Evolutionary conservation across 1,284 basidiomycete genomes (phyloP).

Genomic region (Phylloporus sp.): DNA sequence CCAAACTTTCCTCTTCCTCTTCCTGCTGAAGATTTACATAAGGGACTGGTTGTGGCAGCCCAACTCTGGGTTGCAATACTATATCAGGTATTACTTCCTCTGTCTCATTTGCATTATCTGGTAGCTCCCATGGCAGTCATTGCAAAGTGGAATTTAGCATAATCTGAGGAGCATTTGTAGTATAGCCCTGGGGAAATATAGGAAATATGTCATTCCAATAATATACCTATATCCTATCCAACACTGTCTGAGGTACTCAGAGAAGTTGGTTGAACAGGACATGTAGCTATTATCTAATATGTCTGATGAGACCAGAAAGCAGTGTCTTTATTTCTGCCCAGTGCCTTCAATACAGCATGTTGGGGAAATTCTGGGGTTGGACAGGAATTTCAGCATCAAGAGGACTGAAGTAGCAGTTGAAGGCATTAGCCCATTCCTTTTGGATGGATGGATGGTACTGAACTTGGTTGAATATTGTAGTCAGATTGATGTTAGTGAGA

Average conservation of each 20-base stretch:
- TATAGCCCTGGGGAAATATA: background rate
- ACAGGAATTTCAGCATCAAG: background rate
- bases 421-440: constrained; percentile 7
- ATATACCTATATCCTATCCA: constrained; percentile 4
- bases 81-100: background rate
- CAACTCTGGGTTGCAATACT: background rate
- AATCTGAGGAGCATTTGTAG: constrained; percentile 3
- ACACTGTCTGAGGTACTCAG: constrained; percentile 11
- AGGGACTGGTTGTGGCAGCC: background rate
- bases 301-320: background rate
- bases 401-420: constrained; percentile 4
- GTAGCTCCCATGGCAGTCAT: background rate
- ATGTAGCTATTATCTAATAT: constrained; percentile 1
- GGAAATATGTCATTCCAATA: constrained; percentile 2
- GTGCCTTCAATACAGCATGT: constrained; percentile 9
- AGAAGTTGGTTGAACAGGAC: constrained; percentile 8
- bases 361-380: constrained; percentile 7
- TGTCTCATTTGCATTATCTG: background rate
- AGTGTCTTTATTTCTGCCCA: constrained; percentile 7
- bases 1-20: too few species aligned
- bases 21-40: too few species aligned
- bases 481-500: background rate
- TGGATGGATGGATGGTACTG: background rate
- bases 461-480: background rate
- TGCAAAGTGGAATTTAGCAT: background rate